Conservation (phyloP, 116 monocot genomes). For the Posidonia oceanica region DNA sequence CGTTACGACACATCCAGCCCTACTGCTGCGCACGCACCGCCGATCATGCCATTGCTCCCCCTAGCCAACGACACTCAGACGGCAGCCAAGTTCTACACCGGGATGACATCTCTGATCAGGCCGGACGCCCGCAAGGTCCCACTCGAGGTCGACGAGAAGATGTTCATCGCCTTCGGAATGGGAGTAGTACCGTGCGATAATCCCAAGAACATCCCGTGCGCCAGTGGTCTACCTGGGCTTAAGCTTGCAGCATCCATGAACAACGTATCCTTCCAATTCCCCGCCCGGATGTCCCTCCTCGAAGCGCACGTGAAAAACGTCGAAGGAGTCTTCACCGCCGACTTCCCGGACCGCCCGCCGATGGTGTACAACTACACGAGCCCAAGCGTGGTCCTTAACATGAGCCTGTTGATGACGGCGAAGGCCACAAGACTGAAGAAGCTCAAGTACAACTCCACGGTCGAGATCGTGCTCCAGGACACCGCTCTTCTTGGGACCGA, state of each 20-base stretch:
- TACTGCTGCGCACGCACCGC: not conserved
- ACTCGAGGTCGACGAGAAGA: conserved; percentile 33
- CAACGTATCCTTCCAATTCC: conserved; percentile 51
- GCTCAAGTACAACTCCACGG: conserved; percentile 21
- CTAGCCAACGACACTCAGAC: conserved; percentile 40
- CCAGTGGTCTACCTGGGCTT: not conserved
- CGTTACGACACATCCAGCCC: conserved; percentile 13
- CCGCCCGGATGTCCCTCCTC: conserved; percentile 38
- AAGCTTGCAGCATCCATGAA: conserved; percentile 54
- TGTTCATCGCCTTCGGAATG: conserved; percentile 53
- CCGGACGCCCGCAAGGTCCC: conserved; percentile 25
- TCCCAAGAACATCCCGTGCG: conserved; percentile 17
- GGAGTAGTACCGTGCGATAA: conserved; percentile 26
- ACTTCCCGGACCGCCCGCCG: conserved; percentile 54
- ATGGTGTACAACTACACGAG: conserved; percentile 45
- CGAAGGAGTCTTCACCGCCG: conserved; percentile 44
- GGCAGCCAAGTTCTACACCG: conserved; percentile 44
- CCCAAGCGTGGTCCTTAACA: not conserved
- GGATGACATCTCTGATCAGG: conserved; percentile 18
- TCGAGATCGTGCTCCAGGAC: conserved; percentile 26
- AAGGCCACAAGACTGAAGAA: conserved; percentile 21
- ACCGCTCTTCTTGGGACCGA: conserved; percentile 28
- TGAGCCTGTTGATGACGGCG: conserved; percentile 11
- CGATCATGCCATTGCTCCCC: conserved; percentile 46
- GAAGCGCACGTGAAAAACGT: conserved; percentile 32